phyloP scores from a whole-genome alignment of 208 protist genomes.

The Porcisia hertigi region DNA sequence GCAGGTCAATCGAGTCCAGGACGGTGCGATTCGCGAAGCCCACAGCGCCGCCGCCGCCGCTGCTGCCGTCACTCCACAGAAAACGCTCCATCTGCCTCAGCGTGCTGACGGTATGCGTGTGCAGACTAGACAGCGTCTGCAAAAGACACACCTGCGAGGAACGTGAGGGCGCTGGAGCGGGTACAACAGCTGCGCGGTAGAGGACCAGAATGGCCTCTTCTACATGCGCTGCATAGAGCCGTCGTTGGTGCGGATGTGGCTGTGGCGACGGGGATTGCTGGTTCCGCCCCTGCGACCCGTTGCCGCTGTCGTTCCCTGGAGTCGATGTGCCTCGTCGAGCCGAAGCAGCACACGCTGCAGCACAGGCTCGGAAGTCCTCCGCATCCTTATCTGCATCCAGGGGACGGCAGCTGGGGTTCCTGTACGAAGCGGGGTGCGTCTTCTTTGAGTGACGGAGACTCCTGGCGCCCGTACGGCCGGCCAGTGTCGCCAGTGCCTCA shows the following conservation, averaged over 20 bases:
- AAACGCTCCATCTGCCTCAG: constrained; percentile 17
- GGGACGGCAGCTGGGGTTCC: not conserved
- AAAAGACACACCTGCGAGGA: constrained; percentile 29
- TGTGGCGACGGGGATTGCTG: not conserved
- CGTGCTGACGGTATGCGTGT: constrained; percentile 20
- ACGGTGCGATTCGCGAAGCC: constrained; percentile 6
- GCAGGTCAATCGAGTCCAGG: constrained; percentile 9
- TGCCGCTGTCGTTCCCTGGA: not conserved
- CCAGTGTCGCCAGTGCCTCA: not conserved
- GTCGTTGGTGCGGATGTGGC: constrained; percentile 4
- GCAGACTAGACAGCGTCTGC: constrained; percentile 30
- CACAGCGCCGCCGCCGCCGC: not conserved
- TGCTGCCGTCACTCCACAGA: not conserved
- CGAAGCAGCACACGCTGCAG: constrained; percentile 12
- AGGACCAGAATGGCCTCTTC: constrained; percentile 24
- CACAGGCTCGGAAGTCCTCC: constrained; percentile 14
- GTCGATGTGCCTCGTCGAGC: not conserved
- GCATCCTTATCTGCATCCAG: not conserved
- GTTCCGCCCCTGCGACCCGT: not conserved
- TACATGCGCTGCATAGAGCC: constrained; percentile 3
- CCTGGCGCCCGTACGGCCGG: not conserved
- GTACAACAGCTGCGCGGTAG: constrained; percentile 21
- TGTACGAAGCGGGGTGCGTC: not conserved
- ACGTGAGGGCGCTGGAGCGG: constrained; percentile 26
- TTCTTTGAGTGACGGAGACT: not conserved